Conservation (phyloP, 768 basidiomycete species). For the Psilocybe cubensis region DNA sequence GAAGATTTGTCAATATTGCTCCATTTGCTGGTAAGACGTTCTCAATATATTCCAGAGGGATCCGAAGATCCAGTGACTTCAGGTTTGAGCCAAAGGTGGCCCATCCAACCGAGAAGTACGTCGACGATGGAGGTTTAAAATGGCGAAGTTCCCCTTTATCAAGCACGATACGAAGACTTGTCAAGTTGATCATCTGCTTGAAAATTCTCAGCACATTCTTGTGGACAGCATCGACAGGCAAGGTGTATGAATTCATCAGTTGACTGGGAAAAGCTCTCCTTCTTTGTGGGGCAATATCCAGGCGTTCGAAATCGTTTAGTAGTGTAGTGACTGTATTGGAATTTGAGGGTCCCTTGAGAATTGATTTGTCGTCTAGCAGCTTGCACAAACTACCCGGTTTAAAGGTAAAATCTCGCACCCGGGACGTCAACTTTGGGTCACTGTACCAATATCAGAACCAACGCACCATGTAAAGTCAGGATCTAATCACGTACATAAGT, state of each 20-base stretch:
- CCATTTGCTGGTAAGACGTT: slow-evolving; percentile 6
- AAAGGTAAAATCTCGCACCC: slow-evolving; percentile 11
- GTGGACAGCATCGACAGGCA: background rate
- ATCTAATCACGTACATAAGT: slow-evolving; percentile 4
- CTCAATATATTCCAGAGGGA: slow-evolving; percentile 25
- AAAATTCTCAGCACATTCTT: slow-evolving; percentile 15
- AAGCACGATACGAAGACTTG: slow-evolving; percentile 9
- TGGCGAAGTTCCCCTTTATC: slow-evolving; percentile 5
- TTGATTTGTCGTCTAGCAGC: background rate
- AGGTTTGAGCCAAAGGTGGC: slow-evolving; percentile 21
- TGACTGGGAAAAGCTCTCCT: background rate
- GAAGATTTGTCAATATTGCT: slow-evolving; percentile 17
- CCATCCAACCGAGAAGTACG: slow-evolving; percentile 23
- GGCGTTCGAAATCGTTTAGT: background rate
- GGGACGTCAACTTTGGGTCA: slow-evolving; percentile 13
- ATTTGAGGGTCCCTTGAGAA: background rate
- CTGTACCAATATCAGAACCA: background rate
- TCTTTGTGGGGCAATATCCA: background rate
- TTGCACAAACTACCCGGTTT: slow-evolving; percentile 16
- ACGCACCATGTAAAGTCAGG: background rate
- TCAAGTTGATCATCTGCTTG: slow-evolving; percentile 10
- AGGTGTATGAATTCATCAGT: background rate
- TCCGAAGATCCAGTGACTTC: slow-evolving; percentile 18
- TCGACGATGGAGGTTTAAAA: slow-evolving; percentile 2
- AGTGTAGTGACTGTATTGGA: slow-evolving; percentile 1